Conservation (phyloP, 2,329 filamentous ascomycete genomes). For the Magnaporthiopsis incrustans region DNA sequence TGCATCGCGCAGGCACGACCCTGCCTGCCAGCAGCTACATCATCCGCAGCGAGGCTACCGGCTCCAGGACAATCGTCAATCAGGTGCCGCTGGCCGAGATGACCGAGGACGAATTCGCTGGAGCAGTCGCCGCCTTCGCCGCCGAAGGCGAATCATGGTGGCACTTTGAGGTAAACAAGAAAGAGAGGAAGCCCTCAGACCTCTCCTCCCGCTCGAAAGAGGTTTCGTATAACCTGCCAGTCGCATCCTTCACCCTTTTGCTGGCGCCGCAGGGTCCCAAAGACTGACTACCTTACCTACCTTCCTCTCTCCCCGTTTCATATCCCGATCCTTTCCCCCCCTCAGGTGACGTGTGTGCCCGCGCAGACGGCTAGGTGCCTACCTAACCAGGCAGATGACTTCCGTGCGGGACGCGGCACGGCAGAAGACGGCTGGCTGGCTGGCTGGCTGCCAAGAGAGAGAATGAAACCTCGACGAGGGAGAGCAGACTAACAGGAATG, state of each 20-base stretch:
- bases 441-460: not conserved
- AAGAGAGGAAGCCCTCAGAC: not conserved
- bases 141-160: slow-evolving; percentile 43
- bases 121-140: slow-evolving; percentile 30
- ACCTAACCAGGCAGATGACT: not conserved
- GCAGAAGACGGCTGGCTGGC: not conserved
- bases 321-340: not conserved
- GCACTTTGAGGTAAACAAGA: slow-evolving; percentile 57
- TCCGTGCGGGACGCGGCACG: not conserved
- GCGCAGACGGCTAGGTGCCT: not conserved
- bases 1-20: slow-evolving; percentile 46
- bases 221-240: not conserved
- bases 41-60: slow-evolving; percentile 49
- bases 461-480: not conserved
- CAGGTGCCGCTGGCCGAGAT: slow-evolving; percentile 62
- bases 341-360: not conserved
- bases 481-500: not conserved
- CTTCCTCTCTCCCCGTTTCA: not conserved
- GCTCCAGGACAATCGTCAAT: slow-evolving; percentile 63
- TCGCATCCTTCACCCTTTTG: not conserved
- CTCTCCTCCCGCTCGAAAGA: not conserved
- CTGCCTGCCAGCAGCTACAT: slow-evolving; percentile 64
- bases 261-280: not conserved
- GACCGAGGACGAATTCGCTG: slow-evolving; percentile 51
- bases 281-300: not conserved